phyloP scores from a whole-genome alignment of 371 early-diverging fungal genomes.

The Lichtheimia ramosa region DNA sequence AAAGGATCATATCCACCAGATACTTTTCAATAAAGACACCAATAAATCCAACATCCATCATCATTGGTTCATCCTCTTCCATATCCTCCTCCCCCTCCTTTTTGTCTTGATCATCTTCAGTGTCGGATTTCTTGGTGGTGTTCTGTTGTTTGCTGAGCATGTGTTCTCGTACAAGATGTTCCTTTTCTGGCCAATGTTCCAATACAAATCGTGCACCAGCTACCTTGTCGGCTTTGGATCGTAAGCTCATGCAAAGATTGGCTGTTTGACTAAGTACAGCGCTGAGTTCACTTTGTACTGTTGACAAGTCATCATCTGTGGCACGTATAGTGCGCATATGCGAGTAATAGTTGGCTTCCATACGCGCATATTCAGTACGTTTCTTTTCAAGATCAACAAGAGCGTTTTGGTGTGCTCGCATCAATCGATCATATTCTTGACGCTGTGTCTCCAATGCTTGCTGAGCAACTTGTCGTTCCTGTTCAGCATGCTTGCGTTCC shows the following conservation, averaged over 20 bases:
- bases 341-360: conserved; percentile 42
- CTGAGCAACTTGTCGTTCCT: background rate
- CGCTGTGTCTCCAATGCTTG: conserved; percentile 1
- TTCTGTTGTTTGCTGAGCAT: background rate
- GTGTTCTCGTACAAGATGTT: background rate
- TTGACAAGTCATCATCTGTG: conserved; percentile 38
- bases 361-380: conserved; percentile 28
- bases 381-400: background rate
- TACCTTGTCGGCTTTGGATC: conserved; percentile 38
- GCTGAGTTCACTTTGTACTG: conserved; percentile 26
- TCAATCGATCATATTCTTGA: background rate
- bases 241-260: conserved; percentile 33
- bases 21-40: conserved; percentile 26
- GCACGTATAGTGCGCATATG: conserved; percentile 33
- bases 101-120: too few relatives aligned
- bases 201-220: conserved; percentile 25
- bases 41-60: conserved; percentile 17
- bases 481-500: background rate
- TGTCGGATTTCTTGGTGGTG: too few relatives aligned
- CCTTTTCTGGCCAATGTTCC: conserved; percentile 23
- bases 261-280: conserved; percentile 20
- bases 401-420: background rate
- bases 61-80: conserved; percentile 6
- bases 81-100: background rate
- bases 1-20: conserved; percentile 21